Evolutionary conservation across 495 filamentous ascomycete species (phyloP).

Genomic region (Cercophora samala): DNA sequence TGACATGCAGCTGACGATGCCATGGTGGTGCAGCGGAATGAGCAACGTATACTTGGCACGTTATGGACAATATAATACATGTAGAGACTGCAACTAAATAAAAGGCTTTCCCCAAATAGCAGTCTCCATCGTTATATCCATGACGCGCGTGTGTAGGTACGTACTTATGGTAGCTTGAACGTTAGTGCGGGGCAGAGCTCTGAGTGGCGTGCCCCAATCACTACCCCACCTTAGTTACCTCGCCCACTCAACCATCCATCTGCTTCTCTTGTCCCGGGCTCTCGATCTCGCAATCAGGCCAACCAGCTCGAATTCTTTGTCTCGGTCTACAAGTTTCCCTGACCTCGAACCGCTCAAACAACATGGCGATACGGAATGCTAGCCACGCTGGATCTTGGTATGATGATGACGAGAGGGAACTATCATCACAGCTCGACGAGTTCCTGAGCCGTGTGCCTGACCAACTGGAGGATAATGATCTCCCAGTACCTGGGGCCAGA

Average conservation of each 20-base stretch:
- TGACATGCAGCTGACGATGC: neutral
- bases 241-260: no score
- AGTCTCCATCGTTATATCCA: no score
- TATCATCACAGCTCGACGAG: slow-evolving; percentile 69
- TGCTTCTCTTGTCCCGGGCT: neutral
- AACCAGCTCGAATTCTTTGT: neutral
- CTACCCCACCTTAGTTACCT: neutral
- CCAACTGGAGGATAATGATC: slow-evolving; percentile 52
- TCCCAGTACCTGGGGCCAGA: slow-evolving; percentile 75
- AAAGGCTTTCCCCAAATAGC: no score
- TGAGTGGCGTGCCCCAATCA: neutral
- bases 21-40: neutral
- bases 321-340: neutral
- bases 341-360: neutral
- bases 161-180: no score
- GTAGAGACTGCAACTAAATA: no score
- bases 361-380: slow-evolving; percentile 56
- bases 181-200: slow-evolving; percentile 6
- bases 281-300: neutral
- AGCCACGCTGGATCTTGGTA: slow-evolving; percentile 74
- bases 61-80: no score
- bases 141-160: no score
- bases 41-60: no score
- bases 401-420: slow-evolving; percentile 51
- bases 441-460: slow-evolving; percentile 74